These are phyloP conservation scores for Aspergillus ruber DNA, from an alignment of 2,329 filamentous ascomycete species.

Conservation along the genomic window DNA sequence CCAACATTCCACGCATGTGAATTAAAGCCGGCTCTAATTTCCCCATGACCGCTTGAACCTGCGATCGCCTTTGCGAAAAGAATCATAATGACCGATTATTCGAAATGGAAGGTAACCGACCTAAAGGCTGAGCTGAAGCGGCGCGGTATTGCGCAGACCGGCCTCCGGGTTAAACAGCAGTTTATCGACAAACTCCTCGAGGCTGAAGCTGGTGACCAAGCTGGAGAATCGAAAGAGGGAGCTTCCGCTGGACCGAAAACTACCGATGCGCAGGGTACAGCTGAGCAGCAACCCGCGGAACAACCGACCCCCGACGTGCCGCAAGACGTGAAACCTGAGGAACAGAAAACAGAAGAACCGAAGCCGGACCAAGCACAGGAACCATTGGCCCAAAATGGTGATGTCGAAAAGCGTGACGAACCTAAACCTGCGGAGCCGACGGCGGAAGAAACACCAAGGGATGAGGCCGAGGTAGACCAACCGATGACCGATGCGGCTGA, in stretches of 20 bases:
- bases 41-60: background rate
- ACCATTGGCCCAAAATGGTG: slow-evolving; percentile 3
- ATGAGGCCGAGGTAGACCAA: background rate
- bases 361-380: slow-evolving; percentile 4
- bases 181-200: slow-evolving; percentile 59
- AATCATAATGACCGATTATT: slow-evolving; percentile 46
- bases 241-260: slow-evolving; percentile 10
- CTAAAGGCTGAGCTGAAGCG: slow-evolving; percentile 68
- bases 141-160: slow-evolving; percentile 61
- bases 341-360: slow-evolving; percentile 6
- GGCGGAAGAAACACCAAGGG: slow-evolving; percentile 7
- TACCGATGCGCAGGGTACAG: slow-evolving; percentile 9
- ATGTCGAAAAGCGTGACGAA: slow-evolving; percentile 3
- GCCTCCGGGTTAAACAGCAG: slow-evolving; percentile 61
- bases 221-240: slow-evolving; percentile 22
- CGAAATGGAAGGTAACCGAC: slow-evolving; percentile 64
- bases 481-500: background rate
- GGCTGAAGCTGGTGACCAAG: slow-evolving; percentile 29
- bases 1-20: background rate
- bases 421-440: slow-evolving; percentile 9
- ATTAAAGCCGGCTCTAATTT: background rate
- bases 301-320: slow-evolving; percentile 6
- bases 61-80: slow-evolving; percentile 1
- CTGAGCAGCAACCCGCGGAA: slow-evolving; percentile 5
- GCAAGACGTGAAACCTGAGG: slow-evolving; percentile 12